These are phyloP conservation scores for Colletotrichum tamarilloi DNA, from an alignment of 2,329 filamentous ascomycete species.

Conservation along the genomic window DNA sequence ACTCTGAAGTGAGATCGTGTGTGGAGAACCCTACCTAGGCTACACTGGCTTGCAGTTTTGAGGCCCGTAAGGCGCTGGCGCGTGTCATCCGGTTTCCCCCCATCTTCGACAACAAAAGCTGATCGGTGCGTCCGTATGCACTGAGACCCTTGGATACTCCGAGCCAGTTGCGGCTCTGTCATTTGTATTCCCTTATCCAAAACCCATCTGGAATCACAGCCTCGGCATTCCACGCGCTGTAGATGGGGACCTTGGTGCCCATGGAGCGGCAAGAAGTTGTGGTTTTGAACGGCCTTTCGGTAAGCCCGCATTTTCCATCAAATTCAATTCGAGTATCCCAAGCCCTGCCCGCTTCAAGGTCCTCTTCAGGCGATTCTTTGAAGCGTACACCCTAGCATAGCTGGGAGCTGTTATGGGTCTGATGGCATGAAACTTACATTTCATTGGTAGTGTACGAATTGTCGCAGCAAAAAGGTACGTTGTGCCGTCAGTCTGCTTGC, in stretches of 20 bases:
- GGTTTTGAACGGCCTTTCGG: slow-evolving; percentile 27
- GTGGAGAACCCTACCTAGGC: neutral
- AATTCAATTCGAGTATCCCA: neutral
- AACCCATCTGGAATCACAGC: neutral
- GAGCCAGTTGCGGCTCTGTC: neutral
- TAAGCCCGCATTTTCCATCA: slow-evolving; percentile 7
- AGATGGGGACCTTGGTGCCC: neutral
- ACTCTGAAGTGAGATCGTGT: neutral
- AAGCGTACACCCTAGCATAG: neutral
- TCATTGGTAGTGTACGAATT: slow-evolving; percentile 18
- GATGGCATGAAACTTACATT: neutral
- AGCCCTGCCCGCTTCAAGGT: neutral
- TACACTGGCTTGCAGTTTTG: neutral
- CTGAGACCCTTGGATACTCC: neutral
- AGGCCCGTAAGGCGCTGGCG: neutral
- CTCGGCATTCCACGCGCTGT: neutral
- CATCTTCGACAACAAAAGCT: neutral
- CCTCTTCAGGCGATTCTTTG: slow-evolving; percentile 16
- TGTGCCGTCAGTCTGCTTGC: neutral
- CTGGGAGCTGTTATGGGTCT: neutral
- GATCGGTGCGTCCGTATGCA: neutral
- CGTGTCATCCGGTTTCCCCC: neutral
- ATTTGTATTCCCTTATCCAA: neutral
- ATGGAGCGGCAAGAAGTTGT: slow-evolving; percentile 22
- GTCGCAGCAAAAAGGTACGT: slow-evolving; percentile 26